Percentiles rank a stretch among this genome's conserved stretches.
These are phyloP conservation scores for Aspergillus fischeri DNA, from an alignment of 2,329 filamentous ascomycete species.

Conservation along the genomic window DNA sequence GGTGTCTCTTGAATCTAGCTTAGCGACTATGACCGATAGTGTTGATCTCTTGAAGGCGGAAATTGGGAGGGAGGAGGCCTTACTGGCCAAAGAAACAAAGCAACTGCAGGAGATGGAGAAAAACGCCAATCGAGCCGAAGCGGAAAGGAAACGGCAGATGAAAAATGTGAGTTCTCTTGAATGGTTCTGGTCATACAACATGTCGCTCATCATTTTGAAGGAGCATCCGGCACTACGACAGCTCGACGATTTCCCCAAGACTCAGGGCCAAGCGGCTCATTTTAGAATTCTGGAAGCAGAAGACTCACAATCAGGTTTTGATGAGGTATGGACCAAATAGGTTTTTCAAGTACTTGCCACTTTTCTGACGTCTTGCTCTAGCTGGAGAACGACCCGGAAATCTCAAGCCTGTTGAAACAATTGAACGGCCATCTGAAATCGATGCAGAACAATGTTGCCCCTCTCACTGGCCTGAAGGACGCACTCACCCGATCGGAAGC, in stretches of 20 bases:
- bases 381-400: slow-evolving; percentile 37
- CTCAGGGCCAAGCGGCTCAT: slow-evolving; percentile 16
- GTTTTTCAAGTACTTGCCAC: neutral
- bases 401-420: slow-evolving; percentile 35
- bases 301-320: slow-evolving; percentile 24
- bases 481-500: slow-evolving; percentile 35
- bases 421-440: slow-evolving; percentile 42
- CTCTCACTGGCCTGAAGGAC: slow-evolving; percentile 34
- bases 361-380: slow-evolving; percentile 17
- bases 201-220: slow-evolving; percentile 23
- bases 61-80: slow-evolving; percentile 40
- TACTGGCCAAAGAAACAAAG: slow-evolving; percentile 38
- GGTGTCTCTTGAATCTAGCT: slow-evolving; percentile 35
- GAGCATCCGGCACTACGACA: slow-evolving; percentile 39
- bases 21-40: slow-evolving; percentile 38
- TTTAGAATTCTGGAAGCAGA: slow-evolving; percentile 26
- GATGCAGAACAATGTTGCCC: slow-evolving; percentile 40
- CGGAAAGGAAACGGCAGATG: slow-evolving; percentile 37
- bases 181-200: neutral
- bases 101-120: slow-evolving; percentile 41
- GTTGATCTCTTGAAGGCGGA: slow-evolving; percentile 39
- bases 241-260: slow-evolving; percentile 23
- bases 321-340: slow-evolving; percentile 26
- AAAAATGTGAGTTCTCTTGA: slow-evolving; percentile 33
- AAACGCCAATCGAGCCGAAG: slow-evolving; percentile 38